Evolutionary conservation across 176 grass and related monocot species (phyloP).

Genomic region (Zoysia japonica): DNA sequence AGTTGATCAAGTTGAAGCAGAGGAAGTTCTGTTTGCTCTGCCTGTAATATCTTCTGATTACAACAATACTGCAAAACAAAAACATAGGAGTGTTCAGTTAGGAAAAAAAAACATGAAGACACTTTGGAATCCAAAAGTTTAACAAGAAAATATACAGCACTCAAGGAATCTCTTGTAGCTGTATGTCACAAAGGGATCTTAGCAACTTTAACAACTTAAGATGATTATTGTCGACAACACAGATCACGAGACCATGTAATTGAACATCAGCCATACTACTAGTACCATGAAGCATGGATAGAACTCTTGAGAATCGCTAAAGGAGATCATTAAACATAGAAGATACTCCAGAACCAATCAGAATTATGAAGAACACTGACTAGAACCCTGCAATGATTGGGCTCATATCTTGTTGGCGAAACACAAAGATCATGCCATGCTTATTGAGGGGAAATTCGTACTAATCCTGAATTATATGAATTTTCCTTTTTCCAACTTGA

Average conservation of each 20-base stretch:
- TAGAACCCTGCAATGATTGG: neutral
- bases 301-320: neutral
- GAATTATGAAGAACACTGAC: constrained; percentile 10
- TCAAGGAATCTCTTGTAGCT: neutral
- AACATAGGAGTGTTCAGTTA: neutral
- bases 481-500: neutral
- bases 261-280: no score
- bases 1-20: constrained; percentile 21
- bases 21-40: neutral
- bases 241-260: neutral
- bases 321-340: neutral
- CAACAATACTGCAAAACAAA: constrained; percentile 20
- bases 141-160: neutral
- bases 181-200: neutral
- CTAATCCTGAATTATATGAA: neutral
- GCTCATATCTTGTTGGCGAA: neutral
- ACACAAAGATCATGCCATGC: neutral
- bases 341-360: neutral
- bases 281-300: neutral
- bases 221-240: neutral
- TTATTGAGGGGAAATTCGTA: neutral
- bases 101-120: neutral
- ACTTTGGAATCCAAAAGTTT: neutral
- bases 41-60: constrained; percentile 25
- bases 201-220: neutral